A percentile compares a stretch with the other conserved stretches of the same genome.
Conservation (phyloP, 331 rosid genomes). For the Malus hybrid region DNA sequence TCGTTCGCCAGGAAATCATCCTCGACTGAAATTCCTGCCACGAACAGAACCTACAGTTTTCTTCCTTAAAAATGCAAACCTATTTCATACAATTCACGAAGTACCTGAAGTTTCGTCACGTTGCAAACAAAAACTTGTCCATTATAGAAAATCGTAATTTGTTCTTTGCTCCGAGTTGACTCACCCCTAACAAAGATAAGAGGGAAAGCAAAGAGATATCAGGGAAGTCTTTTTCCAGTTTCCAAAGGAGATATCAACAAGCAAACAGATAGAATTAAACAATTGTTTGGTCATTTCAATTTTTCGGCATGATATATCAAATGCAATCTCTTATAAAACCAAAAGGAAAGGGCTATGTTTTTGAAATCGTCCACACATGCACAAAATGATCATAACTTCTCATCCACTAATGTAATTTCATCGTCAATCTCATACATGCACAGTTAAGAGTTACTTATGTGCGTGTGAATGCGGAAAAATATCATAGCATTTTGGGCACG, state of each 20-base stretch:
- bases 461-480: neutral
- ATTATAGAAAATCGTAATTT: slow-evolving; percentile 1
- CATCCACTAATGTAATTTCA: too few relatives aligned
- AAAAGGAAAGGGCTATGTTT: too few relatives aligned
- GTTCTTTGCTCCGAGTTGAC: neutral
- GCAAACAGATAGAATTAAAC: too few relatives aligned
- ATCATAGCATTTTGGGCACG: neutral
- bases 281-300: neutral
- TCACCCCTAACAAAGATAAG: neutral
- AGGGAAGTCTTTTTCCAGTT: too few relatives aligned
- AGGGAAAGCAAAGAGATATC: neutral
- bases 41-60: too few relatives aligned
- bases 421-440: neutral
- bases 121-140: slow-evolving; percentile 16
- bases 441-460: neutral
- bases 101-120: slow-evolving; percentile 25
- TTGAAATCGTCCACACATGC: too few relatives aligned
- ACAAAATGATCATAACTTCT: neutral
- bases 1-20: too few relatives aligned
- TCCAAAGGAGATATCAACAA: too few relatives aligned
- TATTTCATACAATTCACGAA: too few relatives aligned
- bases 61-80: too few relatives aligned
- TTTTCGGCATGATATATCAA: neutral
- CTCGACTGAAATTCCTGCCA: too few relatives aligned
- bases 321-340: too few relatives aligned